phyloP scores from a whole-genome alignment of 2,329 filamentous ascomycete genomes.

The Ciborinia camelliae region DNA sequence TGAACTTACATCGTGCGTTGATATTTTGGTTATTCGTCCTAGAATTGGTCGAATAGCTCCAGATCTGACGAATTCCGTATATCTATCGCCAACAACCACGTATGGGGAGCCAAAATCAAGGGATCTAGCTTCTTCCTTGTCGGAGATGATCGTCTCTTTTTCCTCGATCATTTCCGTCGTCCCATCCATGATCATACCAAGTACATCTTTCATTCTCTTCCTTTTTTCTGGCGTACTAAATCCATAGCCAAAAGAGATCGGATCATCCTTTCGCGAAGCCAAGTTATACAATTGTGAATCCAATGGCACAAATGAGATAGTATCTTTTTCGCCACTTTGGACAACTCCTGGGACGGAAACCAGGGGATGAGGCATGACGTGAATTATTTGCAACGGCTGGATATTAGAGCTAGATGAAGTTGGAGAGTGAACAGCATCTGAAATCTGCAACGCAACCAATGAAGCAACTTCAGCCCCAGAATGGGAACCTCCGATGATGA shows the following conservation, averaged over 20 bases:
- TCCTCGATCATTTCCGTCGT: not conserved
- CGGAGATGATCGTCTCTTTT: no score
- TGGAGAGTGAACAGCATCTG: constrained; percentile 37
- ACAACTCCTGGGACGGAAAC: constrained; percentile 3
- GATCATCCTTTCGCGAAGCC: not conserved
- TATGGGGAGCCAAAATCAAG: constrained; percentile 20
- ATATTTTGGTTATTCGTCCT: constrained; percentile 13
- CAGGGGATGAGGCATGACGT: constrained; percentile 1
- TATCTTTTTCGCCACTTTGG: not conserved
- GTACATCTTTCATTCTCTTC: not conserved
- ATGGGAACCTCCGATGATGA: constrained; percentile 19
- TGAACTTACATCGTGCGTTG: not conserved
- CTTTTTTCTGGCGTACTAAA: not conserved
- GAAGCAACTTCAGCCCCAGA: constrained; percentile 19
- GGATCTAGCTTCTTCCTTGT: no score
- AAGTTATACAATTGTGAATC: not conserved
- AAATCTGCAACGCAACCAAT: constrained; percentile 38
- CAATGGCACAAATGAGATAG: constrained; percentile 3
- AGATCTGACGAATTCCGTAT: constrained; percentile 27
- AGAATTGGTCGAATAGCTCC: constrained; percentile 25
- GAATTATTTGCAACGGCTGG: not conserved
- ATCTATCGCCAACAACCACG: constrained; percentile 27
- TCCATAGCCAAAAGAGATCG: not conserved
- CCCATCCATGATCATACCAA: not conserved
- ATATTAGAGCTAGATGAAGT: constrained; percentile 2